phyloP scores from a whole-genome alignment of 257 asterid species.

The Solanum piurae region DNA sequence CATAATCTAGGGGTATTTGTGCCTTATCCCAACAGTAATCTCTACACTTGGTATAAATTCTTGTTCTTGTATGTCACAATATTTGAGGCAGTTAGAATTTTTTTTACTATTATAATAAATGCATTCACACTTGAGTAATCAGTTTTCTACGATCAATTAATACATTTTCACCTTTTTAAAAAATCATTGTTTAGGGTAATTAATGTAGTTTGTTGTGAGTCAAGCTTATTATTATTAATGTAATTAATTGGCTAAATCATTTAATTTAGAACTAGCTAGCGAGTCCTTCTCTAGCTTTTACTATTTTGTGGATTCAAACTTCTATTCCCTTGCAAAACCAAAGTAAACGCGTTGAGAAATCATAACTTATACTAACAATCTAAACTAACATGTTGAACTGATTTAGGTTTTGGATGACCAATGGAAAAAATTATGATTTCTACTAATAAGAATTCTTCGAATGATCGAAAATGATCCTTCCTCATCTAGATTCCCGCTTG shows the following conservation, averaged over 20 bases:
- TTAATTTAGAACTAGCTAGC: neutral
- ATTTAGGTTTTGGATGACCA: too few relatives aligned
- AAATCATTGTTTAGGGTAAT: neutral
- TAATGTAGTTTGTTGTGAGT: neutral
- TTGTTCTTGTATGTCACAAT: neutral
- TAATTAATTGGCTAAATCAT: neutral
- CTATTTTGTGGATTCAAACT: neutral
- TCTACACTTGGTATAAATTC: neutral
- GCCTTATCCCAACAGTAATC: too few relatives aligned
- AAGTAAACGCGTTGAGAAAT: too few relatives aligned
- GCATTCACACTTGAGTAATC: neutral
- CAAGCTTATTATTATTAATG: neutral
- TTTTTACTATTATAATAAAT: neutral
- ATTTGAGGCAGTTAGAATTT: neutral
- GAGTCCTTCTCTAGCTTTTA: neutral
- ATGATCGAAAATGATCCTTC: too few relatives aligned
- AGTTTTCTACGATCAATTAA: neutral
- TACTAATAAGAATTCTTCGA: too few relatives aligned
- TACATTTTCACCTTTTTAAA: too few relatives aligned
- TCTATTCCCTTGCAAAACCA: too few relatives aligned
- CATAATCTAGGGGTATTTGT: too few relatives aligned
- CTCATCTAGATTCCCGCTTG: too few relatives aligned
- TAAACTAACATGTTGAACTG: too few relatives aligned
- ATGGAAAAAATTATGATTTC: too few relatives aligned
- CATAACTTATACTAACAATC: too few relatives aligned